These are phyloP conservation scores for Lotmaria passim DNA, from an alignment of 208 protist species.

Conservation along the genomic window DNA sequence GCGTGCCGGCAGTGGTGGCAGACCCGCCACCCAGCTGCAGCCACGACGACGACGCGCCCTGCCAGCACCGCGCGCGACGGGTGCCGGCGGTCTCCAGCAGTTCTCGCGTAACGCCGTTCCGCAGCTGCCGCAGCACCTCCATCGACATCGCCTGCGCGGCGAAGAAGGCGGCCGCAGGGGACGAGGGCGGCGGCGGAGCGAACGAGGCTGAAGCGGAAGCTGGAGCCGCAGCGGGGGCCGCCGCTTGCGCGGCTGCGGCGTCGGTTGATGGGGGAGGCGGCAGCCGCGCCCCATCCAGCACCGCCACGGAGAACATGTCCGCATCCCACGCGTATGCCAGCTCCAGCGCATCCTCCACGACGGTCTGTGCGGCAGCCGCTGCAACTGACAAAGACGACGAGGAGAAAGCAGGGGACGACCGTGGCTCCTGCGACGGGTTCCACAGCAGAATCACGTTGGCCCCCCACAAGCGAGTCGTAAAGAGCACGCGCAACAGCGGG, in stretches of 20 bases:
- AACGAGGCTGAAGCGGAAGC: constrained; percentile 20
- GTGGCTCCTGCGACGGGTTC: constrained; percentile 43
- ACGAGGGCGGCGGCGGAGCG: constrained; percentile 1
- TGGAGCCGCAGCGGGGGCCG: background rate
- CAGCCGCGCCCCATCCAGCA: constrained; percentile 38
- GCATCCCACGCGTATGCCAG: constrained; percentile 75
- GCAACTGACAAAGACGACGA: no score
- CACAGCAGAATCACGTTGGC: constrained; percentile 67
- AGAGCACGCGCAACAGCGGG: constrained; percentile 48
- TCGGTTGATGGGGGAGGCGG: background rate
- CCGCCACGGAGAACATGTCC: constrained; percentile 80
- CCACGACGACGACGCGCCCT: constrained; percentile 44
- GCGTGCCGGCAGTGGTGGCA: constrained; percentile 15
- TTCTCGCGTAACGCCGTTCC: constrained; percentile 50
- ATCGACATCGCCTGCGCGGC: constrained; percentile 39
- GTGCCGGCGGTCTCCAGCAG: constrained; percentile 45
- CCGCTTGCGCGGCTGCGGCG: background rate
- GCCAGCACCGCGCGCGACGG: constrained; percentile 42
- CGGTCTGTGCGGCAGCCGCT: constrained; percentile 5
- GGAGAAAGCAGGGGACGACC: constrained; percentile 11
- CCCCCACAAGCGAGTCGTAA: constrained; percentile 73
- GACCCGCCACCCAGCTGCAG: constrained; percentile 37
- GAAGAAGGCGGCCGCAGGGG: constrained; percentile 20
- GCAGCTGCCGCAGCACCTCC: constrained; percentile 68
- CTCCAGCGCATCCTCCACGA: constrained; percentile 71